A percentile compares a stretch with the other conserved stretches of the same genome.
Conservation (phyloP, 306 rosid genomes). For the Gastrolobium bilobum region DNA sequence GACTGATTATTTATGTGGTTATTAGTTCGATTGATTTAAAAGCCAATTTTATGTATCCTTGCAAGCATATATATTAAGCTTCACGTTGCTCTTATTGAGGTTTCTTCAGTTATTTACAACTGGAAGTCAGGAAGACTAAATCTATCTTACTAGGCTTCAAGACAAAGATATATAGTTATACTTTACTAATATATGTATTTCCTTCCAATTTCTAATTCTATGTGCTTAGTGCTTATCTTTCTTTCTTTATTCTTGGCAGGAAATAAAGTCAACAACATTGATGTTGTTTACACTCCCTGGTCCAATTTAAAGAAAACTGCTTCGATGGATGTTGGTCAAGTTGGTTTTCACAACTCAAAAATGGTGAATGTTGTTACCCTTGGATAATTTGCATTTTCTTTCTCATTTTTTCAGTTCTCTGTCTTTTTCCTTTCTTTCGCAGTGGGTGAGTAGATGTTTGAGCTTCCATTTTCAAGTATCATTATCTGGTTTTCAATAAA, state of each 20-base stretch:
- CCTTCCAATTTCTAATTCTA: not conserved
- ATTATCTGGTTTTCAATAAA: slow-evolving; percentile 27
- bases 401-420: not conserved
- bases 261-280: slow-evolving; percentile 90
- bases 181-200: not conserved
- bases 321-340: slow-evolving; percentile 99
- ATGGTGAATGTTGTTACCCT: slow-evolving; percentile 59
- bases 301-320: slow-evolving; percentile 96
- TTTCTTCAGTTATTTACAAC: not conserved
- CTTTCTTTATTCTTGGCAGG: slow-evolving; percentile 61
- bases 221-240: not conserved
- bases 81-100: not conserved
- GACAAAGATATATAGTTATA: not conserved
- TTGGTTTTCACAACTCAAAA: slow-evolving; percentile 88
- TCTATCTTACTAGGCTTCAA: slow-evolving; percentile 15
- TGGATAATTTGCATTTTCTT: slow-evolving; percentile 16
- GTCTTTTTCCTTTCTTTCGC: not conserved
- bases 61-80: slow-evolving; percentile 4
- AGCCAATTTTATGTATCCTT: not conserved
- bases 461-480: slow-evolving; percentile 40
- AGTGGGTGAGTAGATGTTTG: slow-evolving; percentile 40
- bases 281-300: slow-evolving; percentile 99
- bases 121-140: slow-evolving; percentile 5
- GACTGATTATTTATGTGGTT: slow-evolving; percentile 33
- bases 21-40: slow-evolving; percentile 1